phyloP scores from a whole-genome alignment of 352 stramenopile genomes.

The Globisporangium alternatum region DNA sequence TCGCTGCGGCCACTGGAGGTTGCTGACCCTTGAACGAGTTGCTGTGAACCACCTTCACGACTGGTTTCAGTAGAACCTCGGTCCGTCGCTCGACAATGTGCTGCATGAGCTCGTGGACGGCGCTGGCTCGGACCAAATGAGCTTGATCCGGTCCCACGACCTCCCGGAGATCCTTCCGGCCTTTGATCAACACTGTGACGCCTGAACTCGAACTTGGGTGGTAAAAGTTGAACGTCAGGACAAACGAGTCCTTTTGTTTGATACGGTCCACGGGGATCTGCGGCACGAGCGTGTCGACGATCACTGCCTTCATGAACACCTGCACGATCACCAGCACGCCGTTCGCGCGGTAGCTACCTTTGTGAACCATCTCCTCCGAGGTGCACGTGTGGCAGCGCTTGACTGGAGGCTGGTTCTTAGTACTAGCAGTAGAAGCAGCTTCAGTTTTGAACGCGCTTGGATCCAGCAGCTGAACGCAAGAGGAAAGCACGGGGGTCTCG shows the following conservation, averaged over 20 bases:
- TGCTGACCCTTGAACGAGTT: constrained; percentile 14
- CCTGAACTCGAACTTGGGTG: constrained; percentile 42
- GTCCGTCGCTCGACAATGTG: constrained; percentile 54
- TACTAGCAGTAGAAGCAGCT: background rate
- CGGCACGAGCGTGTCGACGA: constrained; percentile 27
- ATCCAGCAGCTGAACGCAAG: constrained; percentile 49
- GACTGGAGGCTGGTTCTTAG: background rate
- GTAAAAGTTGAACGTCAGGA: constrained; percentile 55
- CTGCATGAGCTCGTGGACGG: constrained; percentile 40
- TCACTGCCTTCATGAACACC: constrained; percentile 49
- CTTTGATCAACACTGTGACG: constrained; percentile 26
- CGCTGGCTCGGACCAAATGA: constrained; percentile 34
- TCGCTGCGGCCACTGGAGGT: background rate
- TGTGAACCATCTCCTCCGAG: constrained; percentile 53
- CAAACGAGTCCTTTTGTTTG: constrained; percentile 49
- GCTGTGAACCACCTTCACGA: constrained; percentile 11
- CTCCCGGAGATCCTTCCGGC: constrained; percentile 48
- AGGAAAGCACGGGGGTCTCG: constrained; percentile 22
- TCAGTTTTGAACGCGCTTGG: constrained; percentile 16
- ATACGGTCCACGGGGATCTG: constrained; percentile 46
- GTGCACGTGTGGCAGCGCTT: constrained; percentile 44
- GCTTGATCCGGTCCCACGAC: constrained; percentile 57
- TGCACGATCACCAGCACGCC: constrained; percentile 53
- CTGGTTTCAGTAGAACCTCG: constrained; percentile 21
- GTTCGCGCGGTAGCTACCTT: constrained; percentile 54